Conservation (phyloP, 495 filamentous ascomycete genomes). For the Penicillium canescens region DNA sequence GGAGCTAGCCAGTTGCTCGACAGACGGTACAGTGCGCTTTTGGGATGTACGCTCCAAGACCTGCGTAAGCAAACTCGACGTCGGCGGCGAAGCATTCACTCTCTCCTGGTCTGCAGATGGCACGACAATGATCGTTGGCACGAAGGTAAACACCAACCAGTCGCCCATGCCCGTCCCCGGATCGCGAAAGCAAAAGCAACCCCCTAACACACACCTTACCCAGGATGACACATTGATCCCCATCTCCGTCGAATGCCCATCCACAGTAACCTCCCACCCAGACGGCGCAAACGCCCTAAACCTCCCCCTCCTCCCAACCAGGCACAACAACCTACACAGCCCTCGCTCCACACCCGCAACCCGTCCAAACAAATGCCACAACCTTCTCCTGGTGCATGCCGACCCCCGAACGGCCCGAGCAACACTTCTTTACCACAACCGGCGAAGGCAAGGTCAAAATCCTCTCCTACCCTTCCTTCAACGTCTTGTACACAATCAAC, state of each 20-base stretch:
- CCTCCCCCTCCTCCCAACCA: conserved; percentile 11
- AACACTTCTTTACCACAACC: conserved; percentile 72
- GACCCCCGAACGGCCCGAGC: conserved; percentile 34
- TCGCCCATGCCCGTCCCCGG: not conserved
- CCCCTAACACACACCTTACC: not conserved
- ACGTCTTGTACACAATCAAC: conserved; percentile 62
- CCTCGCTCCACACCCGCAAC: conserved; percentile 65
- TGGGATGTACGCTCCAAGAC: conserved; percentile 90
- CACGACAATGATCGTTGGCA: conserved; percentile 75
- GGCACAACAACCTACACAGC: conserved; percentile 39
- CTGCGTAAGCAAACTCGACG: conserved; percentile 75
- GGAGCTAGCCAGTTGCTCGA: conserved; percentile 81
- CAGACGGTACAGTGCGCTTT: conserved; percentile 82
- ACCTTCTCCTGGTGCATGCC: conserved; percentile 70
- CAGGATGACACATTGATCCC: conserved; percentile 73
- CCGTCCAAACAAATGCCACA: conserved; percentile 76
- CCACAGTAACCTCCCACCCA: conserved; percentile 33
- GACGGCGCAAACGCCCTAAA: conserved; percentile 14
- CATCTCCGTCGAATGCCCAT: conserved; percentile 52
- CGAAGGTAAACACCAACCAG: conserved; percentile 58
- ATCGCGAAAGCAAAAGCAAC: not conserved
- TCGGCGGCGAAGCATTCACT: conserved; percentile 80
- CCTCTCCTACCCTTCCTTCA: conserved; percentile 61
- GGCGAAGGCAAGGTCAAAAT: conserved; percentile 82
- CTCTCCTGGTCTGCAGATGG: conserved; percentile 91